Evolutionary conservation across 2,329 filamentous ascomycete species (phyloP).

Genomic region (Phaeosphaeriaceae sp.): DNA sequence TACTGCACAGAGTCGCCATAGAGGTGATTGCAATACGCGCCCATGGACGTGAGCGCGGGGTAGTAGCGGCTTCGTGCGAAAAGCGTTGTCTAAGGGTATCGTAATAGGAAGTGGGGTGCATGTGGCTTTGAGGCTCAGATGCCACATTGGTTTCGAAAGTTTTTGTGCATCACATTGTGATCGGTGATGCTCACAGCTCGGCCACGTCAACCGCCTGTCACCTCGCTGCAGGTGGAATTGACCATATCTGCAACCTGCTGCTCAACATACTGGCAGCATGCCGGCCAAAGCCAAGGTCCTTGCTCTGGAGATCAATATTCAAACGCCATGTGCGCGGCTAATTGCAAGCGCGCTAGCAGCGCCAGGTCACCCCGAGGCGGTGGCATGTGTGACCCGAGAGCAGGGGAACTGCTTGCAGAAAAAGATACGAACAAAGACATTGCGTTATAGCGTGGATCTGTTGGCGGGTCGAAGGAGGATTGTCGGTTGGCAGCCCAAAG

Average conservation of each 20-base stretch:
- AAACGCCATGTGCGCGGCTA: constrained; percentile 21
- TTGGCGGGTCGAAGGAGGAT: constrained; percentile 8
- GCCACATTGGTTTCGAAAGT: background rate
- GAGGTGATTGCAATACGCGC: constrained; percentile 33
- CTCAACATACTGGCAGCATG: constrained; percentile 6
- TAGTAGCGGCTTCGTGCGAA: background rate
- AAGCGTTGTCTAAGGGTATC: constrained; percentile 11
- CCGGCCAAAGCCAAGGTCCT: constrained; percentile 7
- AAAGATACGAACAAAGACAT: constrained; percentile 1
- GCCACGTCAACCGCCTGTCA: background rate
- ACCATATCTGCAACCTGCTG: background rate
- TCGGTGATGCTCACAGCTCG: background rate
- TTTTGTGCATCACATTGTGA: background rate
- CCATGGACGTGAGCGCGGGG: constrained; percentile 21
- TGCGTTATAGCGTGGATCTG: constrained; percentile 4
- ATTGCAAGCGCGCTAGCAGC: constrained; percentile 22
- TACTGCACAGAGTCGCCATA: constrained; percentile 24
- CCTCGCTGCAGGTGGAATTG: background rate
- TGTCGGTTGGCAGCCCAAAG: constrained; percentile 1
- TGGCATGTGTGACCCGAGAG: constrained; percentile 1
- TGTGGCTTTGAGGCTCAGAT: constrained; percentile 6
- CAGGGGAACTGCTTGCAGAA: constrained; percentile 10
- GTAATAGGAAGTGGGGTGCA: constrained; percentile 5
- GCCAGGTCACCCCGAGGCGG: constrained; percentile 8
- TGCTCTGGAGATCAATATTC: constrained; percentile 12